Evolutionary conservation across 257 asterid species (phyloP).

Genomic region (Solanum neorickii): DNA sequence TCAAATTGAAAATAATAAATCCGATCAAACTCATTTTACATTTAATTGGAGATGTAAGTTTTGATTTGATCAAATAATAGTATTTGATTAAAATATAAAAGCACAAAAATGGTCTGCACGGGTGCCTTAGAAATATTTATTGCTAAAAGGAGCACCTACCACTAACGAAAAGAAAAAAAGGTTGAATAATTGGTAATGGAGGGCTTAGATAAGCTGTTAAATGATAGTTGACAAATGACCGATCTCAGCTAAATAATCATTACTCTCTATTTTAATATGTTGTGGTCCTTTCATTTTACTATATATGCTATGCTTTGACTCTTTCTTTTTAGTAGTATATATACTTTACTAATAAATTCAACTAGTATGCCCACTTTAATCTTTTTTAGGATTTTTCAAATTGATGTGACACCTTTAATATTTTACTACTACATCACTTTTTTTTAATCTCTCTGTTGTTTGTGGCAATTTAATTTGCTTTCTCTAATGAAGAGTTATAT

Average conservation of each 20-base stretch:
- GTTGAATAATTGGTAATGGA: constrained; percentile 3
- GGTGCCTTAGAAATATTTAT: not conserved
- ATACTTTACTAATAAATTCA: not conserved
- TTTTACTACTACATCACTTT: not conserved
- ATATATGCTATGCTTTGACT: constrained; percentile 17
- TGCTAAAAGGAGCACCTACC: not conserved
- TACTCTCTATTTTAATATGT: constrained; percentile 8
- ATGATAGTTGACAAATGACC: constrained; percentile 30
- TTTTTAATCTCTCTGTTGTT: not conserved
- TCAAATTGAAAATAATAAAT: not conserved
- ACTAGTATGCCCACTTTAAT: not conserved
- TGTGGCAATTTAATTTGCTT: not conserved
- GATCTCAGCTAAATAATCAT: constrained; percentile 3
- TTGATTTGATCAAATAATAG: not conserved
- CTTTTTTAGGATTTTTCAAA: not conserved
- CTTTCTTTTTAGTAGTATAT: not conserved
- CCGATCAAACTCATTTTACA: rapidly evolving
- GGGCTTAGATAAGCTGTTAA: constrained; percentile 12
- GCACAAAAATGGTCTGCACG: not conserved
- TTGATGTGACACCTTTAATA: not conserved
- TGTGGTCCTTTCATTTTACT: constrained; percentile 6
- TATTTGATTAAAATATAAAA: not conserved
- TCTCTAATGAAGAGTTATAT: not conserved
- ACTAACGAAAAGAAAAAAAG: constrained; percentile 7
- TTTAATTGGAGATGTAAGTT: not conserved